These are phyloP conservation scores for Colletotrichum lupini DNA, from an alignment of 2,329 filamentous ascomycete genomes.

Conservation along the genomic window DNA sequence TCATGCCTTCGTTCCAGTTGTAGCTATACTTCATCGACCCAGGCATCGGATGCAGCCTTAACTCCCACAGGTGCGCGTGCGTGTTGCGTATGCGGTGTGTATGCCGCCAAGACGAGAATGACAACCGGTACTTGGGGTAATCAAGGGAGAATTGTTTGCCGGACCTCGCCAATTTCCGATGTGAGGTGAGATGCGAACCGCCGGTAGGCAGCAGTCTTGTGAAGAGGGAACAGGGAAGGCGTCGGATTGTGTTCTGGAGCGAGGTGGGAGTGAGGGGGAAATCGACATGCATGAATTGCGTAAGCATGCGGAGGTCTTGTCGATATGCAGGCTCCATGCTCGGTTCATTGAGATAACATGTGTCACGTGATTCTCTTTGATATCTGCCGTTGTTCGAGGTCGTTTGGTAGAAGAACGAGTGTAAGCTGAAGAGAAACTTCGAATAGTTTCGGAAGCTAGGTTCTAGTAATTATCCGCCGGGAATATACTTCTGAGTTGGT, in stretches of 20 bases:
- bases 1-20: not conserved
- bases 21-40: not conserved
- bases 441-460: not conserved
- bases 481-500: not conserved
- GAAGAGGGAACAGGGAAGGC: not conserved
- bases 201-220: not conserved
- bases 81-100: not conserved
- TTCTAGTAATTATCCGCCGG: not conserved
- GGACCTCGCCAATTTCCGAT: not conserved
- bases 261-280: not conserved
- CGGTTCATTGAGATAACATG: not conserved
- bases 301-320: not conserved
- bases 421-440: not conserved
- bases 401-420: not conserved
- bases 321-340: not conserved
- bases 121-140: not conserved
- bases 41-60: not conserved
- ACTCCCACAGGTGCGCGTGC: not conserved
- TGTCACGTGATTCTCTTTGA: not conserved
- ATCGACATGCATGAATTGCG: not conserved
- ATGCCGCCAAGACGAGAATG: not conserved
- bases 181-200: not conserved
- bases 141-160: not conserved
- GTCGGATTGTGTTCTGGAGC: not conserved
- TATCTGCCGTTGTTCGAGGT: not conserved